Base-by-base conservation (phyloP, 148 eudicot genomes). In the Chenopodium berlandieri region DNA sequence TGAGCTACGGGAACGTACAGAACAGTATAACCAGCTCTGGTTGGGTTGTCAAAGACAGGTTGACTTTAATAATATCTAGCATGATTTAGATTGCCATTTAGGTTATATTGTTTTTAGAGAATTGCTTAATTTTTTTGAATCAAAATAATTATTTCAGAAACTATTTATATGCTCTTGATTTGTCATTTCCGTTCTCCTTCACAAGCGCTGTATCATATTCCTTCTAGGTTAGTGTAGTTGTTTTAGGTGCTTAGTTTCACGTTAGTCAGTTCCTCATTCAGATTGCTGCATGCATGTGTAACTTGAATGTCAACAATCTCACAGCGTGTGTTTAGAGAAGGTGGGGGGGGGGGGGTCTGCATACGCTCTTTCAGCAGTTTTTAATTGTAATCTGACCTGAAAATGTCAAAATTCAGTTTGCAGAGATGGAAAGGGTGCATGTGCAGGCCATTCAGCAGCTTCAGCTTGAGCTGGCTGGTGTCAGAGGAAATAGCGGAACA, bases 31-130 rank as follows among this genome's bases (percentile, higher is more conserved):
- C 79, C 98, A 92, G 83, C 91, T 97, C 27, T 94, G 97, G 97
- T 73, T 89, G 86, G 90, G 80, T 84, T 97, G 91, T 80, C 97
- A 91, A 82, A 83, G 92, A 86, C 99, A 97, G 99, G 99, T 97
- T 84, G 37, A 25, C 52, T 78, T 16, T 0, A 11, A 40, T 12
- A 73, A 78, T 77, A 62, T 47, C 14, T 68, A 58, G 40, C 50
- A 46, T 46, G 66, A 60, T 14, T 46, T 16, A 23, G 40, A 68
- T 73, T 69, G 14, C 76, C 50, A 73, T 71, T 34, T 84, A 23
- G 32, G 47, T 70, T 60, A 5, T 4, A 12, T 30, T 46, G 54
- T 12, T 65, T 37, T 73, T 69, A 9, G 19, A 20, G 62, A 32
- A 47, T 80, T 47, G 44, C 31, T 60, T 66, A 50, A 44, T 32